Percentiles rank a stretch among this genome's conserved stretches.
These are phyloP conservation scores for Clavispora phyllophila DNA, from an alignment of 805 yeast genomes.

Conservation along the genomic window DNA sequence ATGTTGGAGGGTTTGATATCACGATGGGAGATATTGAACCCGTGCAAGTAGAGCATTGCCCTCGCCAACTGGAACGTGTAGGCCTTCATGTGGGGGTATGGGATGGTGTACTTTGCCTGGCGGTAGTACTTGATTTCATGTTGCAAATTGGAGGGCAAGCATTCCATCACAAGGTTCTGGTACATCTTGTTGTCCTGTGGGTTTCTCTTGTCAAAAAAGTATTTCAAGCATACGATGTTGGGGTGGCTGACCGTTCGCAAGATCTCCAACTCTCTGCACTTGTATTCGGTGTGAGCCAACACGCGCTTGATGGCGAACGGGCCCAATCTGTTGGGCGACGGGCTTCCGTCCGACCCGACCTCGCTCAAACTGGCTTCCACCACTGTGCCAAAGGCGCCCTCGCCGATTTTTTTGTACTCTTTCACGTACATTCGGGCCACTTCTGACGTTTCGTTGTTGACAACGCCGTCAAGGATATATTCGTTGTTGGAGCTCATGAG, in stretches of 20 bases:
- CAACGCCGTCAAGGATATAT: slow-evolving; percentile 42
- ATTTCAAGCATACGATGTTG: slow-evolving; percentile 65
- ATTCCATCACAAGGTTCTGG: slow-evolving; percentile 83
- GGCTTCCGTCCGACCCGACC: slow-evolving; percentile 21
- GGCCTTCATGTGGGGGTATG: slow-evolving; percentile 68
- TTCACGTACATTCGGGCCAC: slow-evolving; percentile 60
- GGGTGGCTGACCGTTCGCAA: slow-evolving; percentile 75
- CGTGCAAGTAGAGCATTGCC: slow-evolving; percentile 78
- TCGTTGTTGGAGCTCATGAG: slow-evolving; percentile 17
- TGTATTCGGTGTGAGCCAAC: slow-evolving; percentile 84
- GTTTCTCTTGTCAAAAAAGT: slow-evolving; percentile 64
- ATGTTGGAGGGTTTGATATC: slow-evolving; percentile 83
- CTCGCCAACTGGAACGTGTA: slow-evolving; percentile 77
- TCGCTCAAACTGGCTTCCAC: slow-evolving; percentile 58
- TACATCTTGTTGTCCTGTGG: slow-evolving; percentile 60
- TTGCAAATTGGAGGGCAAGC: slow-evolving; percentile 77
- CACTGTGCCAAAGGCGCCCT: slow-evolving; percentile 85
- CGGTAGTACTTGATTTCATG: slow-evolving; percentile 68
- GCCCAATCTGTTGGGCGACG: slow-evolving; percentile 50
- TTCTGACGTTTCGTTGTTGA: slow-evolving; percentile 50
- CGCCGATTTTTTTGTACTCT: slow-evolving; percentile 73
- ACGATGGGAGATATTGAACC: slow-evolving; percentile 76
- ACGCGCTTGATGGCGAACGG: slow-evolving; percentile 83
- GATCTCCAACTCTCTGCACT: slow-evolving; percentile 75
- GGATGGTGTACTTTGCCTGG: slow-evolving; percentile 54